Conservation (phyloP, 805 yeast species). For the Cyberlindnera xishuangbannaensis region DNA sequence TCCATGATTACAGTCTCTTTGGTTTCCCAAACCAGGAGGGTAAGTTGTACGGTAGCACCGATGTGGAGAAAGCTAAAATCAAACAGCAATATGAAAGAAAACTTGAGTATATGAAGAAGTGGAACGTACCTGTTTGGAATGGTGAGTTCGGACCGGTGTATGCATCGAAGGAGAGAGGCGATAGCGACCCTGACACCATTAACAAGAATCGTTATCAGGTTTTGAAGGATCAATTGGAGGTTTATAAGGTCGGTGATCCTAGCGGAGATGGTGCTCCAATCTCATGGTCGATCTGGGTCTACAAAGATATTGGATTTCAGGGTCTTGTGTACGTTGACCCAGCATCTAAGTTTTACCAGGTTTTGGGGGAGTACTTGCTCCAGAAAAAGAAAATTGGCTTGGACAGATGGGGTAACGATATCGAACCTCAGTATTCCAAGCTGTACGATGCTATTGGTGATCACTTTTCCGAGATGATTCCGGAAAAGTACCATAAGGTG, state of each 20-base stretch:
- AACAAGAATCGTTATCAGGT: conserved; percentile 38
- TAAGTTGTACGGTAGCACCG: conserved; percentile 30
- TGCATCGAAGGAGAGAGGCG: conserved; percentile 39
- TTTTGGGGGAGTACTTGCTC: conserved; percentile 37
- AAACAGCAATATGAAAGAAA: conserved; percentile 37
- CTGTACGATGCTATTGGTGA: conserved; percentile 31
- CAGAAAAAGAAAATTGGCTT: conserved; percentile 42
- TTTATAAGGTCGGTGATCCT: conserved; percentile 42
- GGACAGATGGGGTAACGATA: conserved; percentile 47
- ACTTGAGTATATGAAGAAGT: conserved; percentile 35
- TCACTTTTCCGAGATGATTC: conserved; percentile 35
- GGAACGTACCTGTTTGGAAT: conserved; percentile 47
- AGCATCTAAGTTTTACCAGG: conserved; percentile 35
- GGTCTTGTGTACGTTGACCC: conserved; percentile 44
- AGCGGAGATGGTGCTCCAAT: conserved; percentile 41
- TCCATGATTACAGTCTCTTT: conserved; percentile 40
- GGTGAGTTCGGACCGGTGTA: conserved; percentile 51
- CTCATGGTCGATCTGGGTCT: conserved; percentile 49
- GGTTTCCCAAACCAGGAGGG: conserved; percentile 39
- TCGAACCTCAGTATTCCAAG: conserved; percentile 34
- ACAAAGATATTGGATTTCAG: conserved; percentile 49
- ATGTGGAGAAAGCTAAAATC: conserved; percentile 32
- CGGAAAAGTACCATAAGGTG: conserved; percentile 34
- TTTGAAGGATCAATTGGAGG: conserved; percentile 40
- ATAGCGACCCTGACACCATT: conserved; percentile 31